Base-by-base conservation (phyloP, 306 rosid species). In the Vigna radiata region DNA sequence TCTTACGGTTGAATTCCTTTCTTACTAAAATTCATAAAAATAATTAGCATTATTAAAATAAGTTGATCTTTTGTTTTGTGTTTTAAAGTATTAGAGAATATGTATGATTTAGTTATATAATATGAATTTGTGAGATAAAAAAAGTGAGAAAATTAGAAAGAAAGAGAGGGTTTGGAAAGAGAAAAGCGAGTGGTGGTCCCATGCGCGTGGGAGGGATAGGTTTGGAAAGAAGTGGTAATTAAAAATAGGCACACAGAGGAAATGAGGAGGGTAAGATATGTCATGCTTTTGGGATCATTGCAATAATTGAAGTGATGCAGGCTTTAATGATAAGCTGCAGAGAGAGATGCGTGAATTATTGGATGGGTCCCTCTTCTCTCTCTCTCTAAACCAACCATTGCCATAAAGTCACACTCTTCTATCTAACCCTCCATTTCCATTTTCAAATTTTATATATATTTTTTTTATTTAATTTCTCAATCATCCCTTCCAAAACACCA, bases 201-300 rank as follows among this genome's bases (percentile, higher is more conserved):
- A 56, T 56, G 86, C 91, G 96, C 92, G 86, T 86, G 88, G 87
- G 87, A 18, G 88, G 87, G 87, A 18, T 83, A 19, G 59, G 78
- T 77, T 86, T 83, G 8, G 19, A 80, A 75, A 67, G 79, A 79
- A 85, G 80, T 82, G 14, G 86, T 70, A 79, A 71, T 80, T 80
- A 76, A 85, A 85, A 77, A 82, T 39, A 82, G 71, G 85, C 81
- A 80, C 62, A 79, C 44, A 86, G 92, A 77, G 77, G 88, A 83
- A 79, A 85, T 79, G 89, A 85, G 67, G 79, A 78, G 90, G 91
- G 97, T 86, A 88, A 88, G 97, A 90, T 73, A 69, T 94, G 97
- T 89, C 94, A 91, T 89, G 95, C 98, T 94, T 90, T 91, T 89
- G 91, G 98, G 98, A 91, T 94, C 96, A 86, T 89, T 87, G 97